These are phyloP conservation scores for Fusarium ambrosium DNA, from an alignment of 2,329 filamentous ascomycete species.

Conservation along the genomic window DNA sequence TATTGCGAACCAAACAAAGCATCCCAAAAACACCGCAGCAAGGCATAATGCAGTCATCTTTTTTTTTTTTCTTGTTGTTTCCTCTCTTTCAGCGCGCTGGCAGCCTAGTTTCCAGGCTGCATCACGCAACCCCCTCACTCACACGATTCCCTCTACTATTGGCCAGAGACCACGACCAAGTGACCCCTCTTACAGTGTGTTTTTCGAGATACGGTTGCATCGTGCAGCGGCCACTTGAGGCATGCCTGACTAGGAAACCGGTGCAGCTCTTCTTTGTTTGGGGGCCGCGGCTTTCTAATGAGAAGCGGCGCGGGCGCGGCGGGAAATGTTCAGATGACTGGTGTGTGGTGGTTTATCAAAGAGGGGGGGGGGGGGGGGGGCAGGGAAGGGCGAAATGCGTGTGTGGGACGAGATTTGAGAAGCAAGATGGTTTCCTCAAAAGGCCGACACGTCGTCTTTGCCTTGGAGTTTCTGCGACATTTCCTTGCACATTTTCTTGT, in stretches of 20 bases:
- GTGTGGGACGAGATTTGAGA: conserved; percentile 19
- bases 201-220: conserved; percentile 33
- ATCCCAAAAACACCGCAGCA: conserved; percentile 16
- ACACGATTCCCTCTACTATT: conserved; percentile 21
- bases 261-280: conserved; percentile 14
- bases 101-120: conserved; percentile 39
- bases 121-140: conserved; percentile 34
- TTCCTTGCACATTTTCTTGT: conserved; percentile 31
- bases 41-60: conserved; percentile 36
- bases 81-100: conserved; percentile 24
- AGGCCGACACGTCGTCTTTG: conserved; percentile 14
- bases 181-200: conserved; percentile 27
- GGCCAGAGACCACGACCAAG: conserved; percentile 25
- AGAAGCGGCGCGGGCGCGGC: conserved; percentile 5
- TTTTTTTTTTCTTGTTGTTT: conserved; percentile 7
- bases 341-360: neutral
- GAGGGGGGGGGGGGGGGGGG: conserved; percentile 36
- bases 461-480: neutral
- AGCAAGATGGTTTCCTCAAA: conserved; percentile 23
- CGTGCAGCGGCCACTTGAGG: conserved; percentile 1
- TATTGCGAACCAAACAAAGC: conserved; percentile 30
- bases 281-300: conserved; percentile 16
- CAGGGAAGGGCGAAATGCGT: conserved; percentile 12
- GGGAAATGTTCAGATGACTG: conserved; percentile 39
- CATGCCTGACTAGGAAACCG: conserved; percentile 18